Conservation (phyloP, 2,329 filamentous ascomycete species). For the Monosporascus sp. region DNA sequence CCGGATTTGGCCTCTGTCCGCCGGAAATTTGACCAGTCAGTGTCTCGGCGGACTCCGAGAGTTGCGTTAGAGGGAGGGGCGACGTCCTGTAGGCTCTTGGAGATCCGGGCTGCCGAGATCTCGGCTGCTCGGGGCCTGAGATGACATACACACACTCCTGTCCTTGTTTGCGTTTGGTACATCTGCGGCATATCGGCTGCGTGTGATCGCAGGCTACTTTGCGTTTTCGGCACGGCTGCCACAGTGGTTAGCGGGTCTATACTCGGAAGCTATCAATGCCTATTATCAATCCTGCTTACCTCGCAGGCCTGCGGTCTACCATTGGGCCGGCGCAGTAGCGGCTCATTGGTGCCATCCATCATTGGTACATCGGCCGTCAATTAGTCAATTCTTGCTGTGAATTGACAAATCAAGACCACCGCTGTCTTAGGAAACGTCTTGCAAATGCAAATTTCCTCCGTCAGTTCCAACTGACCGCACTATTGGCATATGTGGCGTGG, state of each 20-base stretch:
- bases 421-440: no score
- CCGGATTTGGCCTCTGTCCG: slow-evolving; percentile 7
- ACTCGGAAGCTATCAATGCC: slow-evolving; percentile 4
- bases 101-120: not conserved
- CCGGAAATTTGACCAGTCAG: slow-evolving; percentile 10
- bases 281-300: slow-evolving; percentile 13
- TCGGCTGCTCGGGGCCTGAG: slow-evolving; percentile 3
- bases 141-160: slow-evolving; percentile 31
- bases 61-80: slow-evolving; percentile 2
- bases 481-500: no score
- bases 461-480: no score
- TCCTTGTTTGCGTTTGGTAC: slow-evolving; percentile 28
- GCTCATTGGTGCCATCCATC: not conserved
- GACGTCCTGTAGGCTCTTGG: not conserved
- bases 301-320: slow-evolving; percentile 24
- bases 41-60: slow-evolving; percentile 6
- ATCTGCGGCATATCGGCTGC: slow-evolving; percentile 34
- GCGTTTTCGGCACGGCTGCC: slow-evolving; percentile 34
- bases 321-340: slow-evolving; percentile 23
- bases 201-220: slow-evolving; percentile 39
- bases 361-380: no score
- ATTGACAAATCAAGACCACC: no score
- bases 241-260: slow-evolving; percentile 13
- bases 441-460: no score
- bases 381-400: not conserved